A percentile compares a stretch with the other conserved stretches of the same genome.
These are phyloP conservation scores for Withania somnifera DNA, from an alignment of 305 asterid species.

Conservation along the genomic window DNA sequence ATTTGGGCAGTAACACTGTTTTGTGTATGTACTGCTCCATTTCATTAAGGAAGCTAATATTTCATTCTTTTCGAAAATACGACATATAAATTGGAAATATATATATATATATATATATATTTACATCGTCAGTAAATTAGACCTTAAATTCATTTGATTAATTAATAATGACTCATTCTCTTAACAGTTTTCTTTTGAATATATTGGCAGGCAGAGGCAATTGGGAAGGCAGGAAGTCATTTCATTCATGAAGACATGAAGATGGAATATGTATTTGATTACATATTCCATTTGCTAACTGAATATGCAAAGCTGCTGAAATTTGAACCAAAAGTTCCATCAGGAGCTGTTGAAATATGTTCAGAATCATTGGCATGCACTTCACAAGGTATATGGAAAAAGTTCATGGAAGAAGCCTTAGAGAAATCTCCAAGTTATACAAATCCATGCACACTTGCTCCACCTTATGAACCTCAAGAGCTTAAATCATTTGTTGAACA, in stretches of 20 bases:
- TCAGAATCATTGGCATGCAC: conserved; percentile 60
- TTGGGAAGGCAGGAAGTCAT: conserved; percentile 63
- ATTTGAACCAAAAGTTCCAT: conserved; percentile 54
- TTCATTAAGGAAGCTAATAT: too few relatives aligned
- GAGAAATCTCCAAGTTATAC: conserved; percentile 48
- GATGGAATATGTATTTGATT: conserved; percentile 72
- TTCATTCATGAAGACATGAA: conserved; percentile 63
- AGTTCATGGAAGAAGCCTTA: conserved; percentile 68
- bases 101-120: background rate
- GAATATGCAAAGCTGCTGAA: conserved; percentile 63
- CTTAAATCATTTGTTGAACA: conserved; percentile 33
- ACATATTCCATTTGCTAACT: conserved; percentile 62
- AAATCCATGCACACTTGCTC: conserved; percentile 63
- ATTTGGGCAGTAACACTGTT: too few relatives aligned
- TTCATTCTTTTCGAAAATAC: too few relatives aligned
- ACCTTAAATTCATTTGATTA: background rate
- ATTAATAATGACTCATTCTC: background rate
- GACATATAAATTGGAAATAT: too few relatives aligned
- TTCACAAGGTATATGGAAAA: conserved; percentile 36
- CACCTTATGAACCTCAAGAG: conserved; percentile 44
- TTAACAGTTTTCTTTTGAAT: too few relatives aligned
- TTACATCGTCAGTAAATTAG: background rate
- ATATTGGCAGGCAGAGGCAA: conserved; percentile 48
- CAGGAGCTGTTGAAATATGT: conserved; percentile 45
- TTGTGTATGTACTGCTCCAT: background rate